Evolutionary conservation across 129 eudicot genomes (phyloP).

Genomic region (Deinandra increscens): DNA sequence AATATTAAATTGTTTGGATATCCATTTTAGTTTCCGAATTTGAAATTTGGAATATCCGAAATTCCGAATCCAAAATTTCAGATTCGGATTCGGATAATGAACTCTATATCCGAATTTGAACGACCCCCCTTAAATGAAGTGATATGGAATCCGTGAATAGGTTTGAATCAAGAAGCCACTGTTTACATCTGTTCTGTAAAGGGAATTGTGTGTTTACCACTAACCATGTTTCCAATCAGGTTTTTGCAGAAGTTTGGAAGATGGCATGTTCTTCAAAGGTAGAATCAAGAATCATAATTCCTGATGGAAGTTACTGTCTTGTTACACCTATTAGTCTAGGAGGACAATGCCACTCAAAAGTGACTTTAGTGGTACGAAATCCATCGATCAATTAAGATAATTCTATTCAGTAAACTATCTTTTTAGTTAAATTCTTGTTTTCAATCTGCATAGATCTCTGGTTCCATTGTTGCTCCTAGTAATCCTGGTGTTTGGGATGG

Average conservation of each 20-base stretch:
- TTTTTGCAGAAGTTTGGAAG: slow-evolving; percentile 63
- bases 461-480: slow-evolving; percentile 69
- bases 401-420: background rate
- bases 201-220: slow-evolving; percentile 4
- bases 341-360: slow-evolving; percentile 64
- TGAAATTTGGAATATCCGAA: too few relatives aligned
- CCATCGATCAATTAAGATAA: background rate
- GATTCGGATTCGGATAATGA: too few relatives aligned
- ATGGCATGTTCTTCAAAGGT: slow-evolving; percentile 60
- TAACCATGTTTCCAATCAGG: slow-evolving; percentile 37
- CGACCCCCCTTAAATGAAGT: slow-evolving; percentile 4
- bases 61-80: too few relatives aligned
- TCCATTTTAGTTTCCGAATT: too few relatives aligned
- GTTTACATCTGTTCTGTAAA: background rate
- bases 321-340: slow-evolving; percentile 59
- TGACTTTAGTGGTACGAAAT: slow-evolving; percentile 56
- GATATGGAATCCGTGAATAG: background rate
- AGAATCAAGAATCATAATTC: slow-evolving; percentile 53
- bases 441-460: slow-evolving; percentile 47
- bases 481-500: slow-evolving; percentile 78
- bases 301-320: slow-evolving; percentile 38
- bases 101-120: too few relatives aligned
- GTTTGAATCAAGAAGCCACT: background rate
- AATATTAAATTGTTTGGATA: too few relatives aligned
- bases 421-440: background rate